phyloP scores from a whole-genome alignment of 768 basidiomycete genomes.

The Gymnopilus junonius region DNA sequence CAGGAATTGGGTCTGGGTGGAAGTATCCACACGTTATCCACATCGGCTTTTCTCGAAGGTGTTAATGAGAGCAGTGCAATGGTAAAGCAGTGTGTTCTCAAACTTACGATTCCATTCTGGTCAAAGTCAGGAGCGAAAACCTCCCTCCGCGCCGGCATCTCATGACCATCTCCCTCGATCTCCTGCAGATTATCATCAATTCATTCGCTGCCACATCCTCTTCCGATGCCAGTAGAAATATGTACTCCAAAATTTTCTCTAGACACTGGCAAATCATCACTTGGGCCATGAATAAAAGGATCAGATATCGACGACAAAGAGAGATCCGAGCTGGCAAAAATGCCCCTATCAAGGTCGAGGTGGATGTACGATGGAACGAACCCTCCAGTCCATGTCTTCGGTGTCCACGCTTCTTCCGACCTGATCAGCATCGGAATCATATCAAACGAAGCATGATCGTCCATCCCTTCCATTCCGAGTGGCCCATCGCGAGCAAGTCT shows the following conservation, averaged over 20 bases:
- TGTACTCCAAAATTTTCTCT: slow-evolving; percentile 7
- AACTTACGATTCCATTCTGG: neutral
- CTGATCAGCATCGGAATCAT: slow-evolving; percentile 9
- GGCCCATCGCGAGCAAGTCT: slow-evolving; percentile 8
- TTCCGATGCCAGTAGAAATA: neutral
- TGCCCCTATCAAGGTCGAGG: neutral
- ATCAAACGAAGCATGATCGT: neutral
- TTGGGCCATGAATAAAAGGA: neutral
- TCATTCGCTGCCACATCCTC: neutral
- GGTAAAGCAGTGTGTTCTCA: neutral
- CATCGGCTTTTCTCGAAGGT: too few species aligned
- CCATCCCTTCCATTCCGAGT: slow-evolving; percentile 7
- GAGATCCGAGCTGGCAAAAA: neutral
- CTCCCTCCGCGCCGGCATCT: neutral
- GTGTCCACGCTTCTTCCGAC: slow-evolving; percentile 8
- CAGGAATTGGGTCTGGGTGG: neutral
- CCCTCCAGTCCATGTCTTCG: neutral
- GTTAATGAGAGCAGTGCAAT: neutral
- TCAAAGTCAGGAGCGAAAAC: slow-evolving; percentile 3
- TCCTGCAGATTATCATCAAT: neutral
- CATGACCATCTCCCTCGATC: slow-evolving; percentile 9
- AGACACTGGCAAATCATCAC: neutral
- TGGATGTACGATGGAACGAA: slow-evolving; percentile 10
- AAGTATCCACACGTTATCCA: slow-evolving; percentile 13
- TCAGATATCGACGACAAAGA: neutral